Percentiles rank a stretch among this genome's conserved stretches.
These are phyloP conservation scores for Erigeron philadelphicus DNA, from an alignment of 140 eudicot genomes.

Conservation along the genomic window DNA sequence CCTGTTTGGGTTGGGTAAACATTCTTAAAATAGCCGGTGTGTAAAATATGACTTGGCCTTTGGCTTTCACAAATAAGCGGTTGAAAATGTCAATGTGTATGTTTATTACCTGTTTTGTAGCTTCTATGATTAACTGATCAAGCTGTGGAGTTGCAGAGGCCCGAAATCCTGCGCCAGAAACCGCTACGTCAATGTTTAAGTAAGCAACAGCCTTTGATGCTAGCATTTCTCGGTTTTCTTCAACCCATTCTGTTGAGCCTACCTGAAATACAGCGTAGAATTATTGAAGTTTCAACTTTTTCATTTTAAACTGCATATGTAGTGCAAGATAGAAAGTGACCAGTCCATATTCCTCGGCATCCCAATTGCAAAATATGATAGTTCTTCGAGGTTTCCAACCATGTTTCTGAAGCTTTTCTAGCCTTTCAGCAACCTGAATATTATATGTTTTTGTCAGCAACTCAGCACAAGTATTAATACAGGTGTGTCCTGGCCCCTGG, in stretches of 20 bases:
- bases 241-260: conserved; percentile 96
- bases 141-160: conserved; percentile 87
- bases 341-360: conserved; percentile 95
- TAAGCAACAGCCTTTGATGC: conserved; percentile 71
- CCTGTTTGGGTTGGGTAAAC: too few relatives aligned
- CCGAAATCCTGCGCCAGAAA: conserved; percentile 54
- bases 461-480: conserved; percentile 8
- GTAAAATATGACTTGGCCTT: too few relatives aligned
- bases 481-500: not conserved
- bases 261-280: conserved; percentile 35
- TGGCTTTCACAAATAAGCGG: too few relatives aligned
- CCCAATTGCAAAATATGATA: conserved; percentile 80
- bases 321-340: conserved; percentile 18
- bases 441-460: not conserved
- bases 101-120: conserved; percentile 60
- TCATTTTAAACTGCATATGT: not conserved
- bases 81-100: not conserved
- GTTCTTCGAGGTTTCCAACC: conserved; percentile 93
- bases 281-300: not conserved
- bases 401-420: conserved; percentile 52
- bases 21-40: too few relatives aligned
- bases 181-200: conserved; percentile 75
- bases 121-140: conserved; percentile 57
- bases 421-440: conserved; percentile 66
- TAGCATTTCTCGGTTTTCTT: conserved; percentile 77